Evolutionary conservation across 2,329 filamentous ascomycete genomes (phyloP), one percentile per base, ranked within the genome.

Genomic region (Leptographium flavum): DNA sequence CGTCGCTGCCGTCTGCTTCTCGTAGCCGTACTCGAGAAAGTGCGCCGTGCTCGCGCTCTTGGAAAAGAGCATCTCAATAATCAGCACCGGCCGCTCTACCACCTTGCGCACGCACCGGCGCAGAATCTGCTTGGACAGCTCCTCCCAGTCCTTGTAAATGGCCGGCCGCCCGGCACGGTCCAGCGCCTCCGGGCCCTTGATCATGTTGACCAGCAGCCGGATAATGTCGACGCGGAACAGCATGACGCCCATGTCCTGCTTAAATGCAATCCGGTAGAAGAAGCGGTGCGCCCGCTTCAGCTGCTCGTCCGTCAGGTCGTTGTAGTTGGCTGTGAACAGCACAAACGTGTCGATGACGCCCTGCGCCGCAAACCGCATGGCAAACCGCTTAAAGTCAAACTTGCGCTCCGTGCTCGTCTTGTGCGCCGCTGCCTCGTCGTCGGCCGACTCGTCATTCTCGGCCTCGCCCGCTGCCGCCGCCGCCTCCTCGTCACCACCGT

Each of bases 31-130:
- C 57, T 96, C 88, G 5, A 98, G 72, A 58, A 87, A 96, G 62
- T 84, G 86, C 1, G 87, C 74, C 0, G 86, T 94, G 39, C 76
- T 74, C 43, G 79, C 81, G 47, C 87, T 83, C 62, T 98, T 98
- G 60, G 85, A 94, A 62, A 98, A 98, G 14, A 98, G 70, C 71
- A 98, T 77, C 63, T 98, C 92, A 1, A 93, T 81, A 42, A 94
- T 73, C 35, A 95, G 68, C 50, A 90, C 85, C 0, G 87, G 87
- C 37, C 87, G 76, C 53, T 94, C 79, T 49, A 92, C 76, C 2
- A 96, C 72, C 63, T 92, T 94, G 57, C 83, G 87, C 45, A 86
- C 73, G 51, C 90, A 82, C 56, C 81, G 82, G 53, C 81, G 79
- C 52, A 95, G 74, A 33, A 96, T 73, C 55, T 95, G 88, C 59